phyloP scores from a whole-genome alignment of 164 flowering plant species.

The Houttuynia cordata region DNA sequence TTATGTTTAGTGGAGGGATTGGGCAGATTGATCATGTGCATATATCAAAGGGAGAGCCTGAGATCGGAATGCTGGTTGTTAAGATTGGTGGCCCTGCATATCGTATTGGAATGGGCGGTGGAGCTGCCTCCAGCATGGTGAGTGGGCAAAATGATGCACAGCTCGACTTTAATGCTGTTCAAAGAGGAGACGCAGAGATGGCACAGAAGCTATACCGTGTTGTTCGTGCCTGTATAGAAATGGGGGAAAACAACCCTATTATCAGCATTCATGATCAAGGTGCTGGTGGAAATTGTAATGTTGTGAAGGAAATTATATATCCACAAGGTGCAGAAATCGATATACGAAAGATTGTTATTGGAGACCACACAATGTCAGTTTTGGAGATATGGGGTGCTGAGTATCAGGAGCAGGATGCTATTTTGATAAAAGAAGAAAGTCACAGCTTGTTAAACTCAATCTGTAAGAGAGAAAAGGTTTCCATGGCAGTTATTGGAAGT shows the following conservation, averaged over 20 bases:
- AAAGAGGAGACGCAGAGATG: conserved; percentile 98
- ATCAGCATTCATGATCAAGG: conserved; percentile 96
- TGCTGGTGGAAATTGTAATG: conserved; percentile 97
- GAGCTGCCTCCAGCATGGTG: conserved; percentile 97
- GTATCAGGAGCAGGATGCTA: conserved; percentile 96
- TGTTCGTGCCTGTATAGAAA: conserved; percentile 83
- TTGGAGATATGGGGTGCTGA: conserved; percentile 99
- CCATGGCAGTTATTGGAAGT: conserved; percentile 86
- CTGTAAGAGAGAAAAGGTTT: conserved; percentile 82
- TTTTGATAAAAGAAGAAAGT: conserved; percentile 80
- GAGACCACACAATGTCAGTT: conserved; percentile 90
- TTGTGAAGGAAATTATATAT: conserved; percentile 89
- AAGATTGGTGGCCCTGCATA: conserved; percentile 98
- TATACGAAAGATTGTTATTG: conserved; percentile 74
- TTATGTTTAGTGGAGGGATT: conserved; percentile 93
- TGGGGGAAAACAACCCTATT: conserved; percentile 85
- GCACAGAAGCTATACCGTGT: conserved; percentile 90
- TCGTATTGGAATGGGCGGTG: conserved; percentile 98
- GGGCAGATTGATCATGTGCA: conserved; percentile 87
- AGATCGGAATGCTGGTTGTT: conserved; percentile 85
- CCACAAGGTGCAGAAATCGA: conserved; percentile 91
- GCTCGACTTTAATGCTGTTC: conserved; percentile 94
- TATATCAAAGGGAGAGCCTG: conserved; percentile 83
- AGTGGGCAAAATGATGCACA: conserved; percentile 96
- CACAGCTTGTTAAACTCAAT: conserved; percentile 45